Conservation (phyloP, 441 rosid species). For the Populus trichocarpa region DNA sequence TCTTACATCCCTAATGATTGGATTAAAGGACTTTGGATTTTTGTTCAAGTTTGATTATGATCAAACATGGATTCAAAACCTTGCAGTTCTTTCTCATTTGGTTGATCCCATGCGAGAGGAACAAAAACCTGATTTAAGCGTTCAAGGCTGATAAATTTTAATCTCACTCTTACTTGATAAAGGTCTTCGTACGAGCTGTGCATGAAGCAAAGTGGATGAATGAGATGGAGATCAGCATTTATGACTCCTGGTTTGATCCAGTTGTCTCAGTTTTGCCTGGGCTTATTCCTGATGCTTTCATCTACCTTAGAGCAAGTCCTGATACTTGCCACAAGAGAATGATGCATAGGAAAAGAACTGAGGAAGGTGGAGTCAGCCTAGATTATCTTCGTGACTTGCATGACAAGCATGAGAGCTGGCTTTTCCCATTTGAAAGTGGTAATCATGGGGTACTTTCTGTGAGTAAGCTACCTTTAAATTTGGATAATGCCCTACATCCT, state of each 20-base stretch:
- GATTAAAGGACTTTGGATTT: neutral
- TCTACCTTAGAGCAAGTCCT: constrained; percentile 93
- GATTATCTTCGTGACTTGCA: constrained; percentile 84
- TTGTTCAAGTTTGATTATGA: neutral
- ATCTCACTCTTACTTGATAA: constrained; percentile 17
- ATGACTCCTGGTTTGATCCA: constrained; percentile 98
- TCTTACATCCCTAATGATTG: neutral
- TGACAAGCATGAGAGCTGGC: constrained; percentile 99
- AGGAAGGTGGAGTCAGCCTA: constrained; percentile 87
- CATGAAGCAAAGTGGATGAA: constrained; percentile 99
- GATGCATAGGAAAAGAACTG: constrained; percentile 79
- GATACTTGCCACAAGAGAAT: constrained; percentile 93
- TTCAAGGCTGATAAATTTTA: constrained; percentile 26
- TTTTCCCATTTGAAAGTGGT: constrained; percentile 80
- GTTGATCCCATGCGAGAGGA: constrained; percentile 19
- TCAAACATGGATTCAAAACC: constrained; percentile 16
- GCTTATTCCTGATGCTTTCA: constrained; percentile 62
- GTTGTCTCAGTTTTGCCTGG: constrained; percentile 55
- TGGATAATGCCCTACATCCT: constrained; percentile 69
- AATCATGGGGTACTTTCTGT: constrained; percentile 74
- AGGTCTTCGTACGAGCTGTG: constrained; percentile 98
- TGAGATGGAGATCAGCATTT: constrained; percentile 97
- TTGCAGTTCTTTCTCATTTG: constrained; percentile 23
- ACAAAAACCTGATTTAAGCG: constrained; percentile 15
- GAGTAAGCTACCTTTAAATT: constrained; percentile 44